These are phyloP conservation scores for Cladosporium sp. DNA, from an alignment of 2,329 filamentous ascomycete species.

Conservation along the genomic window DNA sequence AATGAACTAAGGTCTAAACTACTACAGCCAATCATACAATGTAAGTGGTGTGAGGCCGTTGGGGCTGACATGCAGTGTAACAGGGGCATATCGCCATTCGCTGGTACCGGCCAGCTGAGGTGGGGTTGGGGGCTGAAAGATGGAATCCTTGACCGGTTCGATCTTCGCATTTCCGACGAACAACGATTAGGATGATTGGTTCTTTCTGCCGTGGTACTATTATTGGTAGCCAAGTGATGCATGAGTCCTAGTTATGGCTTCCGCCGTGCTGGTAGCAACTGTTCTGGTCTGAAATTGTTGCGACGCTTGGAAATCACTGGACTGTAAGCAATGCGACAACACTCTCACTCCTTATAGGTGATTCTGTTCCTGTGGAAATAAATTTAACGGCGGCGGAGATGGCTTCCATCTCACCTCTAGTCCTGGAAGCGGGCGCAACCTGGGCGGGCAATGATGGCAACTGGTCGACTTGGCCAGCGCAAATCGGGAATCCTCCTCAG, in stretches of 20 bases:
- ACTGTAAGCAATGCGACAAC: not conserved
- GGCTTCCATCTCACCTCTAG: conserved; percentile 20
- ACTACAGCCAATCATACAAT: not conserved
- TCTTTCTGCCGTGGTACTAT: not conserved
- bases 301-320: not conserved
- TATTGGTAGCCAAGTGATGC: not conserved
- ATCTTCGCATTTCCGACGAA: not conserved
- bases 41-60: not conserved
- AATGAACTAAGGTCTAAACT: not conserved
- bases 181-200: not conserved
- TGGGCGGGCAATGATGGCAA: conserved; percentile 30
- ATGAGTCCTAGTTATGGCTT: not conserved
- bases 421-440: conserved; percentile 5
- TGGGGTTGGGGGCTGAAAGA: conserved; percentile 12
- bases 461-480: conserved; percentile 27
- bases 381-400: not conserved
- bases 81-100: not conserved
- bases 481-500: conserved; percentile 26
- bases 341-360: not conserved
- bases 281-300: not conserved
- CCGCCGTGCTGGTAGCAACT: not conserved
- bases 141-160: not conserved
- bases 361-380: not conserved
- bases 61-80: not conserved
- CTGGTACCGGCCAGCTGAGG: conserved; percentile 4